Percentiles rank a stretch among this genome's conserved stretches.
phyloP scores from a whole-genome alignment of 1,139 yeast genomes.

The Debaryomycetaceae sp. region DNA sequence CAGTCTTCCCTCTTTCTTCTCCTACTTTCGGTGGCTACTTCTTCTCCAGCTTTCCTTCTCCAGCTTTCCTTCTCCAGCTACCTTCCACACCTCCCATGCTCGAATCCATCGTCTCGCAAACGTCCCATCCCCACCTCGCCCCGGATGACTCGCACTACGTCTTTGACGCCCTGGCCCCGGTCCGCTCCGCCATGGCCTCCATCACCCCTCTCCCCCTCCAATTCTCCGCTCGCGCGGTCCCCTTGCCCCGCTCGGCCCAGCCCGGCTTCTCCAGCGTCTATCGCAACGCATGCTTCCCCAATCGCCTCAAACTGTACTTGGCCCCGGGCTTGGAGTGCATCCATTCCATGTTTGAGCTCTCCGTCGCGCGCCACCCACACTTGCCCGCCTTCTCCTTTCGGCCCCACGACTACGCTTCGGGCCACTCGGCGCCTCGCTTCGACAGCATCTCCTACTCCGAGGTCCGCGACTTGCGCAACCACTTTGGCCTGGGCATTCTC shows the following conservation, averaged over 20 bases:
- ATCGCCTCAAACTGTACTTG: slow-evolving; percentile 12
- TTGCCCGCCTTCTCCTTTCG: slow-evolving; percentile 9
- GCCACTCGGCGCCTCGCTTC: slow-evolving; percentile 7
- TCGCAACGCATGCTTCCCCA: slow-evolving; percentile 18
- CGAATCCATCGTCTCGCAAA: background rate
- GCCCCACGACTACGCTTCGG: slow-evolving; percentile 10
- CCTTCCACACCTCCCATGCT: background rate
- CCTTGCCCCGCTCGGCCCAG: slow-evolving; percentile 19
- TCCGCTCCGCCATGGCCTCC: slow-evolving; percentile 7
- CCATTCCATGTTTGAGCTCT: slow-evolving; percentile 7
- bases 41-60: too few species aligned
- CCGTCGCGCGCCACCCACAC: slow-evolving; percentile 7
- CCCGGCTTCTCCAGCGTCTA: slow-evolving; percentile 23
- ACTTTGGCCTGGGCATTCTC: slow-evolving; percentile 13
- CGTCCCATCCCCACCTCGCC: slow-evolving; percentile 6
- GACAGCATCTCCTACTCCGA: slow-evolving; percentile 7
- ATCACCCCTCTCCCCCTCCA: slow-evolving; percentile 15
- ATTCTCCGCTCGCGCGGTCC: slow-evolving; percentile 9
- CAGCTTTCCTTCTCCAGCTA: too few species aligned
- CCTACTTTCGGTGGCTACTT: too few species aligned
- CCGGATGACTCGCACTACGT: slow-evolving; percentile 12
- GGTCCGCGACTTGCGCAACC: slow-evolving; percentile 7
- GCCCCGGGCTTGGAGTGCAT: slow-evolving; percentile 10
- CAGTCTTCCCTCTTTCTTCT: too few species aligned
- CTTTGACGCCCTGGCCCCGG: slow-evolving; percentile 6